Evolutionary conservation across 805 yeast species (phyloP), one percentile per base, ranked within the genome.

Genomic region (Ogataea polymorpha): DNA sequence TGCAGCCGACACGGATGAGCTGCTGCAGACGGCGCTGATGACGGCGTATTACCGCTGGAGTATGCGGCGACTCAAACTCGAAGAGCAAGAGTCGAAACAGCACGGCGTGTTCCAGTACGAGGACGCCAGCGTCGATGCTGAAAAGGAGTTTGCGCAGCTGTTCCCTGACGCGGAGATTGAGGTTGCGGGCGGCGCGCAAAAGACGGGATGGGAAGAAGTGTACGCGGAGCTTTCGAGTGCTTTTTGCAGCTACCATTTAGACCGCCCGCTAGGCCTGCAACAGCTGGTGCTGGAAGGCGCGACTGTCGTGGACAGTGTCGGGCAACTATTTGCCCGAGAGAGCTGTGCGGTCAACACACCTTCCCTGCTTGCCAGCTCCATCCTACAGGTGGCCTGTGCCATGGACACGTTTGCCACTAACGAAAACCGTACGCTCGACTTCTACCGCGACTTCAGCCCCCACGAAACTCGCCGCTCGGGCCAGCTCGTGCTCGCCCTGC

Each of bases 141-240:
- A 88, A 48, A 79, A 74, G n/a, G 97, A 90, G 40, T 88, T 90
- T 65, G 75, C 67, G 52, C 56, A 56, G n/a, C 59, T 90, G 65
- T 91, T 91, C 72, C 97, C 97, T 0, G 96, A 88, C 57, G 87
- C 78, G 48, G 95, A 86, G 35, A 86, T 83, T 8, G 74, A 78
- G 4, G 57, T 79, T 37, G 75, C 73, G 20, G 45, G 59, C 2
- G 58, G 42, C 5, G 45, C 38, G 31, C 49, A 30, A 3, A 49
- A 41, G 2, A 39, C 31, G n/a, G 51, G 55, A n/a, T 56, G 75
- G 27, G 79, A 75, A 12, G 77, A 72, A 0, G 52, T 70, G 13
- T 74, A 80, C 52, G 69, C 61, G 38, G 46, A 59, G 3, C 56
- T 86, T 42, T 82, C 84, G 0, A 56, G 62, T 32, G 49, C 69